phyloP scores from a whole-genome alignment of 495 filamentous ascomycete genomes.

The Aspergillus affinis region DNA sequence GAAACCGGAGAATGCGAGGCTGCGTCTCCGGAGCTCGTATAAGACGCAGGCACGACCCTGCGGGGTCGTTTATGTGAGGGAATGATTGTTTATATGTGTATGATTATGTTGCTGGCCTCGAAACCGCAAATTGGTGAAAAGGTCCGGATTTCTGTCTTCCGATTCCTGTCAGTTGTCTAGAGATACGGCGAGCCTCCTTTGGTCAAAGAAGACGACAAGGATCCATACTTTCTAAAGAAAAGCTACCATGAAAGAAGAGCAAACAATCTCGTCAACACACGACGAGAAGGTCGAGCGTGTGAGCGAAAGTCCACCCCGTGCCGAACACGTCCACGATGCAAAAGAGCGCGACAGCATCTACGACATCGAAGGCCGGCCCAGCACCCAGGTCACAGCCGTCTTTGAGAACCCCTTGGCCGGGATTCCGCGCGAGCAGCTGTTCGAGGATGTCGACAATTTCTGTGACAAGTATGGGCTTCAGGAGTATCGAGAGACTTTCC shows the following conservation, averaged over 20 bases:
- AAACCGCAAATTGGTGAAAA: background rate
- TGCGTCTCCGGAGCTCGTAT: background rate
- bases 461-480: constrained; percentile 42
- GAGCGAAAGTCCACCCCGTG: constrained; percentile 4
- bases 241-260: constrained; percentile 3
- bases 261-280: background rate
- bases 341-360: constrained; percentile 10
- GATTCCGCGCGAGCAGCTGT: constrained; percentile 45
- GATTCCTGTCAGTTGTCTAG: constrained; percentile 5
- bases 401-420: constrained; percentile 53
- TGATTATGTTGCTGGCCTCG: constrained; percentile 5
- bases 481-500: constrained; percentile 44
- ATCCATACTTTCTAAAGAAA: background rate
- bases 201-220: too few relatives aligned
- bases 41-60: background rate
- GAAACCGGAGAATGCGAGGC: background rate
- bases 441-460: constrained; percentile 52
- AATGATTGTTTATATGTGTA: background rate
- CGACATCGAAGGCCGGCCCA: constrained; percentile 24
- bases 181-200: background rate
- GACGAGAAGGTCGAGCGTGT: constrained; percentile 1
- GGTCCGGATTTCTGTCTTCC: constrained; percentile 2
- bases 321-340: constrained; percentile 14
- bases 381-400: constrained; percentile 30
- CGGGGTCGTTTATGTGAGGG: too few relatives aligned